These are phyloP conservation scores for Lentinula edodes DNA, from an alignment of 768 basidiomycete species.

Conservation along the genomic window DNA sequence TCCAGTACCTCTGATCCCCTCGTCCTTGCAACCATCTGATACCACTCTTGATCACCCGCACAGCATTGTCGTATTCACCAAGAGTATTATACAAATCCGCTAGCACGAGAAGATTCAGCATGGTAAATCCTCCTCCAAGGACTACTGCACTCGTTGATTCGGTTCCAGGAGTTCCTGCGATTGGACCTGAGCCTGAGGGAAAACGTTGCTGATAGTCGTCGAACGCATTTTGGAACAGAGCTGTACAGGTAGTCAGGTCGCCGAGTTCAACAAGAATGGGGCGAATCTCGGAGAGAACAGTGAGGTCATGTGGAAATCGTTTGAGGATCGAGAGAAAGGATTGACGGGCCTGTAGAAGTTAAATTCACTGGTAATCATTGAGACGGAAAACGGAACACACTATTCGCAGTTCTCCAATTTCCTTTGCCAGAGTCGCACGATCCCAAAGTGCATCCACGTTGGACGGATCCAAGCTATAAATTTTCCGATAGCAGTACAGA, in stretches of 20 bases:
- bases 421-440: constrained; percentile 73
- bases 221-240: constrained; percentile 70
- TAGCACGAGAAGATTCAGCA: constrained; percentile 74
- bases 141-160: constrained; percentile 17
- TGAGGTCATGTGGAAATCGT: constrained; percentile 73
- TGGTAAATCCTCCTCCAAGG: constrained; percentile 48
- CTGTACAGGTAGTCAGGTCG: constrained; percentile 59
- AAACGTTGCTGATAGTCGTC: constrained; percentile 53
- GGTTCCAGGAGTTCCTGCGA: constrained; percentile 13
- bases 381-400: constrained; percentile 30
- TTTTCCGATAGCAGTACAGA: constrained; percentile 86
- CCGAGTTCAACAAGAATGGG: constrained; percentile 70
- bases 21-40: constrained; percentile 92
- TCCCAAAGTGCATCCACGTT: constrained; percentile 91
- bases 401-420: constrained; percentile 63
- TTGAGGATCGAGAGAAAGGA: constrained; percentile 70
- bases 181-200: constrained; percentile 34
- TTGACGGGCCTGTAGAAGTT: constrained; percentile 40
- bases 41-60: constrained; percentile 67
- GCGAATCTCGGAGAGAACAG: constrained; percentile 72
- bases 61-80: constrained; percentile 60
- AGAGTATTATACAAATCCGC: constrained; percentile 78
- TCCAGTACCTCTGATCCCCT: constrained; percentile 70
- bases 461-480: constrained; percentile 68
- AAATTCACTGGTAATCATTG: neutral